phyloP scores from a whole-genome alignment of 2,329 filamentous ascomycete genomes.

The Fusarium sororula region DNA sequence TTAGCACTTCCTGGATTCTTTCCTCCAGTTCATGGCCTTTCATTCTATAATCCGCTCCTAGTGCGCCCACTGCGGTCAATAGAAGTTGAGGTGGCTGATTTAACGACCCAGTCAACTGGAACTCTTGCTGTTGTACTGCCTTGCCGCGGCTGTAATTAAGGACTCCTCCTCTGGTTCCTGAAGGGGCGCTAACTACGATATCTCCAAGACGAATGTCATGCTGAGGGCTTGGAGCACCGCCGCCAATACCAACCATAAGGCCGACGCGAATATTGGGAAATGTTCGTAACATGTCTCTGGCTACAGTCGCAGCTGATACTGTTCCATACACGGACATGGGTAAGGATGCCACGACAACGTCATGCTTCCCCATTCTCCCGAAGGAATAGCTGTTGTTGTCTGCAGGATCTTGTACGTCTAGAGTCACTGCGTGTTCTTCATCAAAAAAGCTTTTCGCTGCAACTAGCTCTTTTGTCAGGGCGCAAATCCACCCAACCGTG shows the following conservation, averaged over 20 bases:
- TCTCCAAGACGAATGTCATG: background rate
- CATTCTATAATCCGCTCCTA: rapidly evolving
- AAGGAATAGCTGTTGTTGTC: background rate
- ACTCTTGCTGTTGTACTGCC: background rate
- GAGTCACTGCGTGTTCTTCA: background rate
- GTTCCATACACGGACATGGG: too few relatives aligned
- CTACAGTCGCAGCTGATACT: background rate
- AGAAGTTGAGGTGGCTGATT: background rate
- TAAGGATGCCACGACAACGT: background rate
- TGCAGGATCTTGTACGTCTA: rapidly evolving
- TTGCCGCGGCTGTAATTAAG: rapidly evolving
- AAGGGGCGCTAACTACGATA: background rate
- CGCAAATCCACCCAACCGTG: background rate
- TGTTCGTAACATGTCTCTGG: background rate
- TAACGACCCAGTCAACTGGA: background rate
- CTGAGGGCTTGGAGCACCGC: background rate
- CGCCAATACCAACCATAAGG: background rate
- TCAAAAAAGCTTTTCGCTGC: background rate
- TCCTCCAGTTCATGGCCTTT: background rate
- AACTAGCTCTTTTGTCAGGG: background rate
- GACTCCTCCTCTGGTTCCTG: rapidly evolving
- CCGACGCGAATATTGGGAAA: background rate
- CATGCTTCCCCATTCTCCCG: background rate
- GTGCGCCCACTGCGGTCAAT: rapidly evolving
- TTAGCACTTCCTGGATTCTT: background rate